Evolutionary conservation across 169 alveolate species (phyloP).

Genomic region (Plasmodium knowlesi): DNA sequence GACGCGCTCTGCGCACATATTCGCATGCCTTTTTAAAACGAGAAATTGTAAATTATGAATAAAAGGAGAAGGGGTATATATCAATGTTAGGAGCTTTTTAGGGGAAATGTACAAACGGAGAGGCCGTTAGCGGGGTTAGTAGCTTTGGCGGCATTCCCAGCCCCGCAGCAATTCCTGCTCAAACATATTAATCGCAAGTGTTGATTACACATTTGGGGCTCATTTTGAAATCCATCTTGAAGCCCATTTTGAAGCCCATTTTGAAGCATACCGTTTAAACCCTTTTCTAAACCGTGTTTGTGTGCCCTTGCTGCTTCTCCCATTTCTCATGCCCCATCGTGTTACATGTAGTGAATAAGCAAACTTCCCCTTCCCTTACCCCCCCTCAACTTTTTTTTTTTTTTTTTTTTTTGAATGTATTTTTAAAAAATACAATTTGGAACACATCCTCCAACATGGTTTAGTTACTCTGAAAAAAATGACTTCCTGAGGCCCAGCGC

Average conservation of each 20-base stretch:
- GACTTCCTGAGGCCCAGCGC: neutral
- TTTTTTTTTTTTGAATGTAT: neutral
- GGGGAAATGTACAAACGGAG: neutral
- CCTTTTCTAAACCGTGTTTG: neutral
- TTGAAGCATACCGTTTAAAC: neutral
- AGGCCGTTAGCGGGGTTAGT: neutral
- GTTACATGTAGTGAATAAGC: neutral
- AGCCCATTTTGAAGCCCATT: neutral
- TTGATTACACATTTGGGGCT: neutral
- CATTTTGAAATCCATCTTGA: neutral
- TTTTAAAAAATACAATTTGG: neutral
- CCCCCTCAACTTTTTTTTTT: too few species aligned
- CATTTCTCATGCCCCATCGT: neutral
- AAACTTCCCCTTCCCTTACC: neutral
- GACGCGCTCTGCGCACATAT: neutral
- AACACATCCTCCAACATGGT: neutral
- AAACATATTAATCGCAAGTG: neutral
- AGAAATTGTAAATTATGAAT: neutral
- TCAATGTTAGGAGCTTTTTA: neutral
- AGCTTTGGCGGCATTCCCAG: neutral
- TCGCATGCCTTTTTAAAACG: neutral
- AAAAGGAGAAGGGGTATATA: neutral
- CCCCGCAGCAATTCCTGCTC: neutral
- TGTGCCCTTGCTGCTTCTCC: neutral
- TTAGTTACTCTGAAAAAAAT: slow-evolving; percentile 5